phyloP scores from a whole-genome alignment of 805 yeast genomes.

The Candida tammaniensis region DNA sequence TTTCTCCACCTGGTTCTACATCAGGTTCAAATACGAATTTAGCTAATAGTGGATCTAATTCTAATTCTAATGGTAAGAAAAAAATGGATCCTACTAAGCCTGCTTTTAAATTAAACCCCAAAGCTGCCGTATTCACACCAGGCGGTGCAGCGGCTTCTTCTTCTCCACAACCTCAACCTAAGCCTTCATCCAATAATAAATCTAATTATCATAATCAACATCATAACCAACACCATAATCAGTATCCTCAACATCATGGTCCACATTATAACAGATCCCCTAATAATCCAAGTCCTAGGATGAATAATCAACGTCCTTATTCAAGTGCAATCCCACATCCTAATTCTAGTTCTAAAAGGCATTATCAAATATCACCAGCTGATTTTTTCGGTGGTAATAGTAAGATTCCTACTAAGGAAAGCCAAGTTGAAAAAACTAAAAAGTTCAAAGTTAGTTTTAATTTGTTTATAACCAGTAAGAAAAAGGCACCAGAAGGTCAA shows the following conservation, averaged over 20 bases:
- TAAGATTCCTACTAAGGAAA: constrained; percentile 35
- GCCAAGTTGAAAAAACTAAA: constrained; percentile 33
- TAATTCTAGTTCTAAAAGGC: constrained; percentile 23
- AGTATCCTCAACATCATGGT: constrained; percentile 1
- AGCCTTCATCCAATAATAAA: neutral
- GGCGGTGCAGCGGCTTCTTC: constrained; percentile 17
- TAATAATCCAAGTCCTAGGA: constrained; percentile 33
- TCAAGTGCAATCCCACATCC: constrained; percentile 18
- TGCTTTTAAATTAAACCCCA: constrained; percentile 67
- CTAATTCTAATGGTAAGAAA: constrained; percentile 39
- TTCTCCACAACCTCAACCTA: constrained; percentile 18
- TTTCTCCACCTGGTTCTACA: constrained; percentile 3
- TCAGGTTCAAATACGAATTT: constrained; percentile 8
- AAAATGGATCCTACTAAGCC: constrained; percentile 58
- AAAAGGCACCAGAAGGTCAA: constrained; percentile 22
- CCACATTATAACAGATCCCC: constrained; percentile 16
- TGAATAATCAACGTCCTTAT: constrained; percentile 29
- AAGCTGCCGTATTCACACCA: constrained; percentile 66
- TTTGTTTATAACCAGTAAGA: constrained; percentile 48
- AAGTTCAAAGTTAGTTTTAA: constrained; percentile 47
- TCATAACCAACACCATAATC: constrained; percentile 9
- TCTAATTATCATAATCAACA: constrained; percentile 12
- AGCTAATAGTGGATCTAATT: constrained; percentile 3
- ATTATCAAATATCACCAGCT: constrained; percentile 37
- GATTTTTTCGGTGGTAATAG: constrained; percentile 42